Base-by-base conservation (phyloP, 805 yeast genomes). In the Lipomyces sp. region DNA sequence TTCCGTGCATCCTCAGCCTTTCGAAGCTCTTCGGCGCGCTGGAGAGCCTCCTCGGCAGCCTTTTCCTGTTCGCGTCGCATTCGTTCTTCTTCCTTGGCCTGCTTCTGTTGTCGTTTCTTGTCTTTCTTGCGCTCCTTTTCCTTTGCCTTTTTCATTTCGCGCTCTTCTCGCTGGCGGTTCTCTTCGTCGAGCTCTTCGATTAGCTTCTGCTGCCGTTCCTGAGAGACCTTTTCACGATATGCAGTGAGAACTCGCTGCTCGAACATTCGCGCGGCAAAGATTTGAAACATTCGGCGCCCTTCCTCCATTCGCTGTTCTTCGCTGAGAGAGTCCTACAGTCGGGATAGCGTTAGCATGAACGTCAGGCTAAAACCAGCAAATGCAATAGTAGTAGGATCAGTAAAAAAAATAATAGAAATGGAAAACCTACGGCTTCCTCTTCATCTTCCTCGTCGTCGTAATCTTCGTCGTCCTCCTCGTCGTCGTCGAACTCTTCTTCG, bases 151-250 rank as follows among this genome's bases (percentile, higher is more conserved):
- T 65, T 69, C 56, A 51, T 60, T 56, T 63, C 73, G 51, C 61
- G 59, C 45, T 61, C 63, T 38, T 55, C 55, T 21, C 53, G 49
- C 19, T 39, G 51, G 13, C 62, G 48, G 43, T 53, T 57, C 41
- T 64, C 63, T 36, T 65, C 58, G 16, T 64, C 65, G 39, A 64
- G 57, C 26, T 61, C 65, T 36, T 60, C 61, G 52, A 70, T 60
- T 28, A 70, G 65, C 56, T 63, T 63, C 60, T 57, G 65, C 61
- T 68, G 73, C 11, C 73, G 67, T 60, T 85, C 93, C 53, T 84
- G 87, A 11, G 95, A 90, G 42, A 84, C 79, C 57, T 81, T 84
- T 61, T 84, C 90, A 55, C 85, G 84, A 63, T 83, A 89, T 0
- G 95, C 86, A 28, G 77, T 79, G 62, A 85, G 73, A 29, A 90